These are phyloP conservation scores for Bruguiera gymnorhiza DNA, from an alignment of 345 rosid genomes.

Conservation along the genomic window DNA sequence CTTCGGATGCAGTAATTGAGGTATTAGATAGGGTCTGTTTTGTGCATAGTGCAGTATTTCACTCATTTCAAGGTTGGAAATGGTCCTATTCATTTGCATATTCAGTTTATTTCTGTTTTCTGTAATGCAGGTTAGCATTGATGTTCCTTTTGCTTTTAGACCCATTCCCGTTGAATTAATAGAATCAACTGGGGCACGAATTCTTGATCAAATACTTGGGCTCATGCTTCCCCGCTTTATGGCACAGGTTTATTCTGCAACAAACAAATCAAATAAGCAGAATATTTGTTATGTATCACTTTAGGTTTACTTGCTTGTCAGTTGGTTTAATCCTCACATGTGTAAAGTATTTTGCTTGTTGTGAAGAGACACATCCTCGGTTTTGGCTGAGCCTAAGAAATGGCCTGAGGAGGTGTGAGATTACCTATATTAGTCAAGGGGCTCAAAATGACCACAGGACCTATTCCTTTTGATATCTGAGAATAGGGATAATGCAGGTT, in stretches of 20 bases:
- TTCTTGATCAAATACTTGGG: conserved; percentile 74
- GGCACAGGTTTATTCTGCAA: conserved; percentile 63
- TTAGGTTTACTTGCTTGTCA: not conserved
- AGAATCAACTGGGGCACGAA: conserved; percentile 74
- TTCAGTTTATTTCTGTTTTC: not conserved
- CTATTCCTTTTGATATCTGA: no score
- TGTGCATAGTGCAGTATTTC: not conserved
- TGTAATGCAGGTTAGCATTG: conserved; percentile 60
- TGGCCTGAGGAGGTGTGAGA: no score
- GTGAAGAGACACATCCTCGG: no score
- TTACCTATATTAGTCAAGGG: no score
- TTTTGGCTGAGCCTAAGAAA: no score
- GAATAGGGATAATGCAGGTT: no score
- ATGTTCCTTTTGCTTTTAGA: conserved; percentile 75
- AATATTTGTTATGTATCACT: conserved; percentile 1
- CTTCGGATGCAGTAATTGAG: conserved; percentile 89
- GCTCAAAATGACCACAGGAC: no score
- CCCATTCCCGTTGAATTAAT: conserved; percentile 64
- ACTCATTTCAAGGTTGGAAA: conserved; percentile 3
- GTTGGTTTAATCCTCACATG: not conserved
- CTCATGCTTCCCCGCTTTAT: conserved; percentile 91
- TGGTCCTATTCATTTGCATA: conserved; percentile 4
- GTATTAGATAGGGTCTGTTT: conserved; percentile 29
- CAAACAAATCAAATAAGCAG: conserved; percentile 11
- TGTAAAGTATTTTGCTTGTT: no score